Evolutionary conservation across 352 stramenopile genomes (phyloP), one percentile per base, ranked within the genome.

Genomic region (Phytopythium kandeliae): DNA sequence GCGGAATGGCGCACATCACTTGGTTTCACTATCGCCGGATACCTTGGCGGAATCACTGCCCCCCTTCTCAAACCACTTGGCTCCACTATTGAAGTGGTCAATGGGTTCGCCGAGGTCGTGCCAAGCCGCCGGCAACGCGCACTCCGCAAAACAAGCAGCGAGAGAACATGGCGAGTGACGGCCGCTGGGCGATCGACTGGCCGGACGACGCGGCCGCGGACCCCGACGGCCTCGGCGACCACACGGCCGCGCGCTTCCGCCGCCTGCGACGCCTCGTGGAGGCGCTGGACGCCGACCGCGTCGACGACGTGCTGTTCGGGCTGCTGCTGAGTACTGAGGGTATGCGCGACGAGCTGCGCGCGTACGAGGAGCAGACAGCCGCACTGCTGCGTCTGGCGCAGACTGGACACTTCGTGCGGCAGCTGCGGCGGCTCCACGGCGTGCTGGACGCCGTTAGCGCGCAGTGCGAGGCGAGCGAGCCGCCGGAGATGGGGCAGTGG

Each of bases 311-410:
- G 41, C 24, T 48, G 41, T 35, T 46, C 40, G 40, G 13, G 24
- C 40, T 46, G 40, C 40, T 46, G 40, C 40, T 46, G 40, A 46
- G 40, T 24, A 24, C 40, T 24, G 40, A 46, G 40, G 31, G 40
- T 24, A 46, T 46, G 40, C 40, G 40, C 24, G 40, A 46, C 40
- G 40, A 46, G 40, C 17, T 46, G 40, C 40, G 40, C 40, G 40
- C 40, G 22, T 46, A 31, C 40, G 40, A 46, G 22, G 40, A 46
- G 22, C 40, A 46, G 40, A 4, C 11, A 3, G n/a, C 40, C 7
- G 6, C 24, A 15, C 40, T 46, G 4, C 22, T 19, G 22, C 40
- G 24, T 13, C 40, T 46, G 22, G 40, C 40, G 22, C 24, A 31
- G 40, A 46, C 40, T 5, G 40, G 40, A 5, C 40, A 46, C 40